phyloP scores from a whole-genome alignment of 441 rosid species.

The Brassica hybrid region DNA sequence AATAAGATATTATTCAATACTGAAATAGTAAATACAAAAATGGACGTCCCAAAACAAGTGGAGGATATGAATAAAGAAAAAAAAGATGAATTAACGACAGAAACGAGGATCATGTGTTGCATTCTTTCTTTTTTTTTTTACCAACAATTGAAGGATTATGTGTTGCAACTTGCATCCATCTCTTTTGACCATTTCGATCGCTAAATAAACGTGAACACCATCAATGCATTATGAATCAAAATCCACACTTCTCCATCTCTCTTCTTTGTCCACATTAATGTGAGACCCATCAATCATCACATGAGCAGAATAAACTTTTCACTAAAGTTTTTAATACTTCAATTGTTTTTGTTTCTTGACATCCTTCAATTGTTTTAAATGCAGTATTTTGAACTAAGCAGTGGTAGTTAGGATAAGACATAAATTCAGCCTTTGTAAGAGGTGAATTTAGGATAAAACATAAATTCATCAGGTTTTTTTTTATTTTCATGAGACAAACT shows the following conservation, averaged over 20 bases:
- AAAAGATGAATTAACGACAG: neutral
- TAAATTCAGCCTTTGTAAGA: neutral
- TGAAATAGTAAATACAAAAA: neutral
- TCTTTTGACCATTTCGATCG: slow-evolving; percentile 26
- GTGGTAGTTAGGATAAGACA: neutral
- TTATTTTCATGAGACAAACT: neutral
- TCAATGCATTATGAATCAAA: slow-evolving; percentile 29
- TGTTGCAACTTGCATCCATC: slow-evolving; percentile 27
- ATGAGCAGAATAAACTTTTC: neutral
- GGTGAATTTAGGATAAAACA: too few relatives aligned
- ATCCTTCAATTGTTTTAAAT: neutral
- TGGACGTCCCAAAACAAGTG: slow-evolving; percentile 30
- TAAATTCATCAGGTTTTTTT: neutral
- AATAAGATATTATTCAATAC: neutral
- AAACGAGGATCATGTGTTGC: slow-evolving; percentile 22
- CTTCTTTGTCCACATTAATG: slow-evolving; percentile 10
- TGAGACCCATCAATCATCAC: slow-evolving; percentile 17
- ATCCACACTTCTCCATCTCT: slow-evolving; percentile 15
- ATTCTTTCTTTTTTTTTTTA: too few relatives aligned
- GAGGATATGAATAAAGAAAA: slow-evolving; percentile 15
- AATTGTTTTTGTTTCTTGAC: too few relatives aligned
- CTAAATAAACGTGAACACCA: slow-evolving; percentile 31
- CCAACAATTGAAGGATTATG: neutral
- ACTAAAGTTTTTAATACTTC: neutral
- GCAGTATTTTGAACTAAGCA: neutral